Conservation (phyloP, 352 stramenopile genomes). For the Globisporangium spiculum region DNA sequence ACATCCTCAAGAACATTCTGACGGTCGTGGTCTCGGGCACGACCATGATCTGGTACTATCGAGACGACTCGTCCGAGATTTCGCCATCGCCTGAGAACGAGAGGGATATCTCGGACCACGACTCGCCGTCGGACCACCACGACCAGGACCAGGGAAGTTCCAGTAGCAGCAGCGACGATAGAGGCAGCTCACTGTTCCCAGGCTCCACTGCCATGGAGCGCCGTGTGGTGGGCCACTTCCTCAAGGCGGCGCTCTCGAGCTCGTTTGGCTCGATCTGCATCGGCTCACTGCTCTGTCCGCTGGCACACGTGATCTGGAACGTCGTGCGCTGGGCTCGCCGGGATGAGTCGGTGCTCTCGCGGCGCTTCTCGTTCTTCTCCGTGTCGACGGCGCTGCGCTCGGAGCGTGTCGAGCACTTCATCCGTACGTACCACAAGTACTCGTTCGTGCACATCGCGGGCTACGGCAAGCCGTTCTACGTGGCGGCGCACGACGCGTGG, state of each 20-base stretch:
- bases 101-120: conserved; percentile 36
- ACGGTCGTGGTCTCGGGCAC: conserved; percentile 75
- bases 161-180: conserved; percentile 6
- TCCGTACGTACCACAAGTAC: conserved; percentile 86
- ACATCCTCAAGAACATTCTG: conserved; percentile 83
- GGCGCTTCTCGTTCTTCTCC: conserved; percentile 36
- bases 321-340: conserved; percentile 69
- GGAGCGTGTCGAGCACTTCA: conserved; percentile 67
- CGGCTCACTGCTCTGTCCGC: conserved; percentile 71
- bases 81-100: conserved; percentile 34
- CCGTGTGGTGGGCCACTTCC: conserved; percentile 70
- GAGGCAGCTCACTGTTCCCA: conserved; percentile 15
- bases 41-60: conserved; percentile 87
- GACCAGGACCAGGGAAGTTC: not conserved
- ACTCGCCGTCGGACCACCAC: conserved; percentile 20
- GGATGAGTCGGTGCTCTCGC: conserved; percentile 64
- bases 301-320: conserved; percentile 79
- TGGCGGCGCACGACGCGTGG: conserved; percentile 76
- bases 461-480: conserved; percentile 80
- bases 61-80: conserved; percentile 60
- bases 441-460: conserved; percentile 79
- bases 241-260: conserved; percentile 55
- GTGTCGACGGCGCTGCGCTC: conserved; percentile 37
- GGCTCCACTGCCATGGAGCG: conserved; percentile 26
- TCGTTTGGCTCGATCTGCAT: conserved; percentile 86